These are phyloP conservation scores for Claviceps capensis DNA, from an alignment of 2,329 filamentous ascomycete genomes.

Conservation along the genomic window DNA sequence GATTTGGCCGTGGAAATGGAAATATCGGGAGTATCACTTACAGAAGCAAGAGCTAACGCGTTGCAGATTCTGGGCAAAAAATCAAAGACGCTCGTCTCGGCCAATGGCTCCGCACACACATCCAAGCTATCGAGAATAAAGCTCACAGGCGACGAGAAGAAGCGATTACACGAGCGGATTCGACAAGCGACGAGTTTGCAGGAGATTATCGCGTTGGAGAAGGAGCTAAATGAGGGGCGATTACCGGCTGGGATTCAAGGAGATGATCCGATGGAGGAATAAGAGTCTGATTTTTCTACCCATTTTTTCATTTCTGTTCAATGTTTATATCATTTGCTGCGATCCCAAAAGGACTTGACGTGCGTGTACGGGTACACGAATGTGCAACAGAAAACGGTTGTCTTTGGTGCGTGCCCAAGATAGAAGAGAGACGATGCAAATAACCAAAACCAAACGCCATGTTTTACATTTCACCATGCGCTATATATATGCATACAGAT, in stretches of 20 bases:
- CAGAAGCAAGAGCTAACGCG: conserved; percentile 1
- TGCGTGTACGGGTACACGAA: no score
- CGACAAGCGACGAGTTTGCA: conserved; percentile 76
- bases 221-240: conserved; percentile 78
- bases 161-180: conserved; percentile 74
- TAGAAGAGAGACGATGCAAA: no score
- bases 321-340: background rate
- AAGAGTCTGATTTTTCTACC: conserved; percentile 6
- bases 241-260: conserved; percentile 56
- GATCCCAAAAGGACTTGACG: no score
- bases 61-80: conserved; percentile 67
- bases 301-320: background rate
- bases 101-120: conserved; percentile 29
- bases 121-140: conserved; percentile 65
- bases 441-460: no score
- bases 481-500: no score
- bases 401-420: no score
- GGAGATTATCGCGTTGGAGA: conserved; percentile 83
- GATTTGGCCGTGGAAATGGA: no score
- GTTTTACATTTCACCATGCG: no score
- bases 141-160: conserved; percentile 78
- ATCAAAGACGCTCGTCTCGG: conserved; percentile 51
- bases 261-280: conserved; percentile 46
- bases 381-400: no score
- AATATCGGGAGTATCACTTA: no score